Conservation (phyloP, 345 rosid genomes). For the Balakata baccata region DNA sequence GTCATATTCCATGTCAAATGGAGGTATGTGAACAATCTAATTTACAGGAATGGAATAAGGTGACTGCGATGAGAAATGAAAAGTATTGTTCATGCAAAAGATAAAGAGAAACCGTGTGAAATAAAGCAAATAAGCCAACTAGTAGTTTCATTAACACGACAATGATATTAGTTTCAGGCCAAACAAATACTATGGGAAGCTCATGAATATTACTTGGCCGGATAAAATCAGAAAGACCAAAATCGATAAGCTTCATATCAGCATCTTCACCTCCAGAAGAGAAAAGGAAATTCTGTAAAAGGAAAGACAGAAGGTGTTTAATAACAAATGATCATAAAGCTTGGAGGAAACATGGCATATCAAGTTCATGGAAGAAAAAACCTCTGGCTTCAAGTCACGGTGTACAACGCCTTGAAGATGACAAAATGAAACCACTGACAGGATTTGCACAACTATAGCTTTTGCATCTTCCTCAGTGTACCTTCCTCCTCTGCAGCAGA, state of each 20-base stretch:
- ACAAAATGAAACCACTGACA: constrained; percentile 81
- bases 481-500: constrained; percentile 77
- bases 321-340: background rate
- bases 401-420: constrained; percentile 99
- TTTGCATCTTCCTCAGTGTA: constrained; percentile 89
- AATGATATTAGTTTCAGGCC: background rate
- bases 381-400: constrained; percentile 97
- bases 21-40: background rate
- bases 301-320: constrained; percentile 18
- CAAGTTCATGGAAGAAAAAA: constrained; percentile 22
- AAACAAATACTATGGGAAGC: background rate
- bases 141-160: no score
- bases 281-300: constrained; percentile 82
- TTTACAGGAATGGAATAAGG: background rate
- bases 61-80: background rate
- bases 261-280: constrained; percentile 73
- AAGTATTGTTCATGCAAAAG: background rate
- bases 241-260: constrained; percentile 84
- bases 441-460: constrained; percentile 64
- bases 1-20: background rate
- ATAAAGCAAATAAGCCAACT: background rate
- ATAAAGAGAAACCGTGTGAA: background rate
- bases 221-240: constrained; percentile 87
- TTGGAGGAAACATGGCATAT: background rate
- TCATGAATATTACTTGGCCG: constrained; percentile 52